phyloP scores from a whole-genome alignment of 1,139 yeast genomes.

The Wickerhamomyces sp. region DNA sequence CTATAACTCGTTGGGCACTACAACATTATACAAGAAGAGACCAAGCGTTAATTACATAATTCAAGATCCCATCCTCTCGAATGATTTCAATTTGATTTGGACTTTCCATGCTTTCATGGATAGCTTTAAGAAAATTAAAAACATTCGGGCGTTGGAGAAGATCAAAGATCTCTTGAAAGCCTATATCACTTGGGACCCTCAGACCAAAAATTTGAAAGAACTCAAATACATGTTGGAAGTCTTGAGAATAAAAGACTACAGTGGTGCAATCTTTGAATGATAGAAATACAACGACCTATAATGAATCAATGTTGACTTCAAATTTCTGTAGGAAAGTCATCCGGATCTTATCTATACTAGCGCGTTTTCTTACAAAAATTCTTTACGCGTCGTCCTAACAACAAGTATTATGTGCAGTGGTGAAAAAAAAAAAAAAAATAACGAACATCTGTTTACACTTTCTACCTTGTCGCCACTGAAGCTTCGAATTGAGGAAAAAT shows the following conservation, averaged over 20 bases:
- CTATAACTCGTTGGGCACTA: slow-evolving; percentile 11
- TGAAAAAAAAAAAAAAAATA: too few relatives aligned
- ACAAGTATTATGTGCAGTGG: too few relatives aligned
- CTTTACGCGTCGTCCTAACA: too few relatives aligned
- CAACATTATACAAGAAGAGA: slow-evolving; percentile 8
- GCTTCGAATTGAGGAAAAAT: too few relatives aligned
- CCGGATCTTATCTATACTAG: too few relatives aligned
- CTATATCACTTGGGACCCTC: slow-evolving; percentile 37
- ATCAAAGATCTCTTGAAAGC: slow-evolving; percentile 27
- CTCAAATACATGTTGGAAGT: slow-evolving; percentile 30
- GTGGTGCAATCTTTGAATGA: slow-evolving; percentile 12
- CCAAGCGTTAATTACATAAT: slow-evolving; percentile 3
- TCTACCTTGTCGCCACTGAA: too few relatives aligned
- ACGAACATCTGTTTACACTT: too few relatives aligned
- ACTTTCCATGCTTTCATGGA: slow-evolving; percentile 46
- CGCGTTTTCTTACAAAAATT: too few relatives aligned
- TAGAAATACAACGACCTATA: too few relatives aligned
- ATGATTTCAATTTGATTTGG: slow-evolving; percentile 44
- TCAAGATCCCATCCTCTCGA: slow-evolving; percentile 14
- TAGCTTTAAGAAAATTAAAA: slow-evolving; percentile 42
- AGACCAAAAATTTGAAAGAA: slow-evolving; percentile 33
- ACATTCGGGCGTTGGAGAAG: slow-evolving; percentile 38
- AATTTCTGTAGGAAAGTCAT: too few relatives aligned
- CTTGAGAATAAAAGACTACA: slow-evolving; percentile 19
- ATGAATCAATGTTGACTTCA: too few relatives aligned